Evolutionary conservation across 257 asterid genomes (phyloP), one percentile per base, ranked within the genome.

Genomic region (Nicotiana noctiflora): DNA sequence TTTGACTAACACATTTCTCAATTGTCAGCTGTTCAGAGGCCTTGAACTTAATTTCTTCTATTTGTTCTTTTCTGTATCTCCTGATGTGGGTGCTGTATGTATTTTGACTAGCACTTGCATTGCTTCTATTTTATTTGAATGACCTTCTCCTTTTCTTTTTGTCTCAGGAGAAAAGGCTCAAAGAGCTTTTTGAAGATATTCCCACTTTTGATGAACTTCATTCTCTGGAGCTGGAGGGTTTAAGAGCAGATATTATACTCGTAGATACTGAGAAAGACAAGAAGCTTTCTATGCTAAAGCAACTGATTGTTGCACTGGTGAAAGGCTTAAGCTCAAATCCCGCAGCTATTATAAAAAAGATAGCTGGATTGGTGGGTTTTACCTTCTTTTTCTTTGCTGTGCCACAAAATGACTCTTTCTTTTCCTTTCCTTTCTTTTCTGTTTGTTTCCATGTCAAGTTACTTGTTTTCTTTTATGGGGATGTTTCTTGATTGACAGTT

Each of bases 181-280:
- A 92, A 89, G 99, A 94, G 59, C 89, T 87, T 63, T 92, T 86
- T 86, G 97, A 89, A 83, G 93, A 90, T 85, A 85, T 96, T 81
- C 99, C 99, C 82, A 80, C 97, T 66, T 83, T 94, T 75, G 99
- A 92, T 84, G 97, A 96, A 90, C 93, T 96, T 85, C 93, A 86
- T 77, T 88, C 86, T 46, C 81, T 92, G 95, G 99, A 91, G 87
- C 89, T 86, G 78, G 92, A 94, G 86, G 98, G 93, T 78, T 83
- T 94, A 86, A 86, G 93, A 87, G 90, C 93, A 80, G 98, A 94
- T 87, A 91, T 90, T 56, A 94, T 94, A 83, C 92, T 96, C 79
- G 99, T 96, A 17, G 98, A 96, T 90, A 85, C 87, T 14, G 93
- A 84, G 84, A 96, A 89, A 87, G 99, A 96, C 84, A 94, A 88